These are phyloP conservation scores for Nakaseomyces delphensis DNA, from an alignment of 1,139 yeast species.

Conservation along the genomic window DNA sequence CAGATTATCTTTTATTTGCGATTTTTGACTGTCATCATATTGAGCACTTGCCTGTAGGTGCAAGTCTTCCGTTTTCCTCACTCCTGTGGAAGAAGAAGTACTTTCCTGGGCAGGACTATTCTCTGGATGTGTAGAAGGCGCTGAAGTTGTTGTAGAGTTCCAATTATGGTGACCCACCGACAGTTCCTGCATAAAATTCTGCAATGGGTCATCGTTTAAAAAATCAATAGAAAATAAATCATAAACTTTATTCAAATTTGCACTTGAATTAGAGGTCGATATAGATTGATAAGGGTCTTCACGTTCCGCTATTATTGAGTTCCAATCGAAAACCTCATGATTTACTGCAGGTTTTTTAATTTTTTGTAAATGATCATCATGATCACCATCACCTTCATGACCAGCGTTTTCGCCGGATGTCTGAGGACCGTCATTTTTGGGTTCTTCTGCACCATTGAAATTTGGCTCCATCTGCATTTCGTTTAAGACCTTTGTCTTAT, in stretches of 20 bases:
- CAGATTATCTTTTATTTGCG: constrained; percentile 17
- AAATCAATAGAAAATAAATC: constrained; percentile 21
- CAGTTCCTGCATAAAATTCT: constrained; percentile 22
- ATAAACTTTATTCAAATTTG: constrained; percentile 12
- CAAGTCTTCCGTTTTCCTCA: constrained; percentile 5
- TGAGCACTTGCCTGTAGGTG: constrained; percentile 6
- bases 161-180: constrained; percentile 10
- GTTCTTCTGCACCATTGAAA: neutral
- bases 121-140: constrained; percentile 26
- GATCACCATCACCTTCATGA: neutral
- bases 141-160: constrained; percentile 5
- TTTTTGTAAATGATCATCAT: neutral
- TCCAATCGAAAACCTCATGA: constrained; percentile 2
- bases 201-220: constrained; percentile 22
- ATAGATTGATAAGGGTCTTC: constrained; percentile 4
- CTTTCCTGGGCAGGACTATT: constrained; percentile 3
- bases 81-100: neutral
- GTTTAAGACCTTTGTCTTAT: neutral
- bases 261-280: constrained; percentile 2
- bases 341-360: neutral
- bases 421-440: neutral
- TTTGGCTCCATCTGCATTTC: neutral
- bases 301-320: constrained; percentile 2
- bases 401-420: neutral
- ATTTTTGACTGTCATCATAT: constrained; percentile 12